Percentiles rank a stretch among this genome's conserved stretches.
phyloP scores from a whole-genome alignment of 2,329 filamentous ascomycete species.

The Hyphodiscus sp. region DNA sequence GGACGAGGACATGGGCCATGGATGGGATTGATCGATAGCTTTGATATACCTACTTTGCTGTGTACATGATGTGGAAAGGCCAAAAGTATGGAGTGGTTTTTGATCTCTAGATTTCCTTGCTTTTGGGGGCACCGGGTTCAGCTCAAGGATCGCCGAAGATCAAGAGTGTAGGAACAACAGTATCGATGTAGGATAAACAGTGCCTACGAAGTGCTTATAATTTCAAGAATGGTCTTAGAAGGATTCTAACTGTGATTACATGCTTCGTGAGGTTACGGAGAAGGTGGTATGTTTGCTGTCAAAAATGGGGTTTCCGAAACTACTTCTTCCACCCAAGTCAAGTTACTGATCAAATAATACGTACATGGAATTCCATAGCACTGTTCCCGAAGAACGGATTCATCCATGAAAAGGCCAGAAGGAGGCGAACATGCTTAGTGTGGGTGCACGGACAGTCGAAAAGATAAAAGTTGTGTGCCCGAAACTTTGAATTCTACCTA shows the following conservation, averaged over 20 bases:
- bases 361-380: no score
- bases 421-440: no score
- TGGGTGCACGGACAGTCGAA: background rate
- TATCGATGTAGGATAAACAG: slow-evolving; percentile 28
- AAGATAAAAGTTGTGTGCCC: background rate
- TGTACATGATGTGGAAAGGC: slow-evolving; percentile 27
- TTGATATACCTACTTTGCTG: slow-evolving; percentile 3
- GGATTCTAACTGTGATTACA: background rate
- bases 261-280: background rate
- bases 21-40: slow-evolving; percentile 2
- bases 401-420: no score
- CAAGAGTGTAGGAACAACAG: slow-evolving; percentile 18
- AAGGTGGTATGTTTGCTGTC: no score
- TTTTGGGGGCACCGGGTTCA: slow-evolving; percentile 21
- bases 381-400: no score
- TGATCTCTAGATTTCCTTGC: slow-evolving; percentile 27
- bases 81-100: slow-evolving; percentile 24
- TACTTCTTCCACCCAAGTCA: background rate
- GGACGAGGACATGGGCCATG: slow-evolving; percentile 11
- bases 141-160: slow-evolving; percentile 14
- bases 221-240: background rate
- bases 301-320: no score
- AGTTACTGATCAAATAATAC: no score
- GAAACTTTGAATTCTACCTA: background rate
- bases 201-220: slow-evolving; percentile 13